Evolutionary conservation across 78 protist genomes (phyloP).

Genomic region (slime mould (Dictyostelium discoideum)): dicty_2.7 NC_007088.5:457501-458000

Average conservation of each 20-base stretch:
- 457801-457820: conserved; percentile 94
- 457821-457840: conserved; percentile 80
- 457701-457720: conserved; percentile 16
- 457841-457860: conserved; percentile 42
- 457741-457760: conserved; percentile 84
- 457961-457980: conserved; percentile 85
- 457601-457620: conserved; percentile 62
- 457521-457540: no score
- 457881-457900: conserved; percentile 23
- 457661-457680: conserved; percentile 9
- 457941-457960: conserved; percentile 11
- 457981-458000: conserved; percentile 96
- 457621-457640: conserved; percentile 29
- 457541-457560: not conserved
- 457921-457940: conserved; percentile 93
- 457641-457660: not conserved
- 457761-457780: conserved; percentile 78
- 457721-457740: conserved; percentile 69
- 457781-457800: conserved; percentile 80
- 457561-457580: conserved; percentile 75
- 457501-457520: not conserved
- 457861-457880: conserved; percentile 38
- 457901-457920: conserved; percentile 96
- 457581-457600: conserved; percentile 27
- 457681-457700: conserved; percentile 35